Evolutionary conservation across 768 basidiomycete genomes (phyloP), one percentile per base, ranked within the genome.

Genomic region (Roridomyces roridus): DNA sequence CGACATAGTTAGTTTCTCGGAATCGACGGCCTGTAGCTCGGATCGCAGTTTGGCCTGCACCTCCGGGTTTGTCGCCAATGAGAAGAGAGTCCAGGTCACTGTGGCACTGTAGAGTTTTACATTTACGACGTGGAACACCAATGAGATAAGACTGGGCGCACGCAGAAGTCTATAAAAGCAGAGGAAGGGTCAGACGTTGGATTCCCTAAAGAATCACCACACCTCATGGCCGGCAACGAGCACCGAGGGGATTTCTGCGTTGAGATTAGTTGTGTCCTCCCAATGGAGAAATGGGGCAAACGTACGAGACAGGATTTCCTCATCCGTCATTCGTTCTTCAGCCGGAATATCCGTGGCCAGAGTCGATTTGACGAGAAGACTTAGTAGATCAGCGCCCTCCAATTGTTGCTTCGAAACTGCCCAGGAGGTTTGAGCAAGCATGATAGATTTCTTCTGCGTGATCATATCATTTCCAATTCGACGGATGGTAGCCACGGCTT

Each of bases 1-100:
- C 42, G 81, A 79, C 74, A 80, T 80, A 4, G 65, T 61, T 14
- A 77, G 77, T 1, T 62, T 66, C 8, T 78, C 68, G 0, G 70
- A 73, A 3, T 51, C 20, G 17, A 74, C 67, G 4, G 63, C 51
- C 17, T 64, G 63, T 9, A 74, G 62, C 64, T 82, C 80, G 4
- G 68, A 69, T 5, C 76, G 71, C 7, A 82, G 70, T 51, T 69
- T 68, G 20, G 65, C 64, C 51, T 79, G 78, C 7, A 72, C 59
- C 0, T 70, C 67, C 1, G 73, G 73, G 55, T 75, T 43, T 45
- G 66, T 57, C 7, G 68, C 58, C 9, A 82, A 68, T 4, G 67
- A 60, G 51, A 73, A 76, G 4, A 80, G 64, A 6, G 69, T 64
- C 79, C 79, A 81, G 6, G 60, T 52, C 12, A 67, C 35, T 1